These are phyloP conservation scores for Daldinia concentrica DNA, from an alignment of 495 filamentous ascomycete genomes.

Conservation along the genomic window DNA sequence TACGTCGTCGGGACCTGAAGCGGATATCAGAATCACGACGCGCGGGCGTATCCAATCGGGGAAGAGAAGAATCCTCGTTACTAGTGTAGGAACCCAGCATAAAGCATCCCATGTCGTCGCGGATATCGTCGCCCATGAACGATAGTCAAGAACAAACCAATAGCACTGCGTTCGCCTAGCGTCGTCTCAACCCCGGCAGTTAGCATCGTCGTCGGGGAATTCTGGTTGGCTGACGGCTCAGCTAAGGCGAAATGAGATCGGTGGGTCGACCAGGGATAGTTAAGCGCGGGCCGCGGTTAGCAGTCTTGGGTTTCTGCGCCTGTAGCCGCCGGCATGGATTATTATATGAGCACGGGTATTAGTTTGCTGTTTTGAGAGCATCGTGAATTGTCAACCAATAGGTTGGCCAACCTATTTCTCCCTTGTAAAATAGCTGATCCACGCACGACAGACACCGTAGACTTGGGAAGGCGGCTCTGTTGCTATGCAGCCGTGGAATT, in stretches of 20 bases:
- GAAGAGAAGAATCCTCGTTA: slow-evolving; percentile 17
- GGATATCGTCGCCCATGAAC: slow-evolving; percentile 12
- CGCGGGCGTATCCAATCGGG: slow-evolving; percentile 39
- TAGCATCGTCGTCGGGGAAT: slow-evolving; percentile 20
- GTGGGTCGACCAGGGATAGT: slow-evolving; percentile 27
- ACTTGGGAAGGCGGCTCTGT: slow-evolving; percentile 12
- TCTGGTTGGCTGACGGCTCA: slow-evolving; percentile 40
- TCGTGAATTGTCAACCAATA: slow-evolving; percentile 17
- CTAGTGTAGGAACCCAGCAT: slow-evolving; percentile 5
- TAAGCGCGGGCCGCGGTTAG: slow-evolving; percentile 47
- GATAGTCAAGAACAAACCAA: slow-evolving; percentile 16
- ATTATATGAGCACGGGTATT: neutral
- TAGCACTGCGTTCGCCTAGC: slow-evolving; percentile 22
- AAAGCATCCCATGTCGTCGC: neutral
- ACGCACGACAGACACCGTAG: slow-evolving; percentile 3
- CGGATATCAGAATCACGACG: slow-evolving; percentile 38
- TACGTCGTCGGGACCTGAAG: slow-evolving; percentile 13
- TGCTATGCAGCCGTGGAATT: slow-evolving; percentile 9
- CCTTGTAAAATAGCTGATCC: slow-evolving; percentile 6
- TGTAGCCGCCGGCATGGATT: slow-evolving; percentile 35
- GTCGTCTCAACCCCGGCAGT: slow-evolving; percentile 19
- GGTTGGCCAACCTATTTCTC: neutral
- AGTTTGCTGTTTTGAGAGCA: slow-evolving; percentile 19
- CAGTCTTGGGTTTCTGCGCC: slow-evolving; percentile 1
- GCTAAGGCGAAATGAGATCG: slow-evolving; percentile 40